These are phyloP conservation scores for Rhizopus delemar DNA, from an alignment of 371 early-diverging fungal species.

Conservation along the genomic window DNA sequence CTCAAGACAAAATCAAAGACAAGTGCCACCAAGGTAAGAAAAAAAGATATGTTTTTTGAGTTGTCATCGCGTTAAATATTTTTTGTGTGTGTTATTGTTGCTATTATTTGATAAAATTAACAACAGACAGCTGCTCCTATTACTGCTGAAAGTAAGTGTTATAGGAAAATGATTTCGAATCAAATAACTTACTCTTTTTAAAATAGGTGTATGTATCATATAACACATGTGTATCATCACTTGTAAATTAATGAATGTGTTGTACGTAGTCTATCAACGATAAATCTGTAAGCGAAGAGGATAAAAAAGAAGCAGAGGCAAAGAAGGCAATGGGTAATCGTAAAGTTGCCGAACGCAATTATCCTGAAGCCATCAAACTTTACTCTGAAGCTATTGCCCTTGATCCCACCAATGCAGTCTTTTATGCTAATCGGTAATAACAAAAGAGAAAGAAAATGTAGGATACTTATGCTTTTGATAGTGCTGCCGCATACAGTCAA, in stretches of 20 bases:
- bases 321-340: conserved; percentile 86
- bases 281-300: conserved; percentile 45
- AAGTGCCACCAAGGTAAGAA: conserved; percentile 25
- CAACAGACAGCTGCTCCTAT: conserved; percentile 6
- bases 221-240: neutral
- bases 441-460: neutral
- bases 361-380: conserved; percentile 80
- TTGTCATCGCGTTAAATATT: neutral
- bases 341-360: conserved; percentile 79
- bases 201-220: neutral
- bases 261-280: neutral
- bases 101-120: neutral
- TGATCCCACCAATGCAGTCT: conserved; percentile 84
- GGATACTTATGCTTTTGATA: conserved; percentile 29
- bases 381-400: conserved; percentile 91
- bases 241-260: neutral
- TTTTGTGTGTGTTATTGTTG: neutral
- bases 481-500: conserved; percentile 95
- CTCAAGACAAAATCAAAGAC: conserved; percentile 77
- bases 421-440: conserved; percentile 88
- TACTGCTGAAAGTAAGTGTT: conserved; percentile 23
- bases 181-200: neutral
- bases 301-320: conserved; percentile 82
- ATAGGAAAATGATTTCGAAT: neutral
- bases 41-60: neutral